phyloP scores from a whole-genome alignment of 2,329 filamentous ascomycete species.

The Cordyceps tenuipes region DNA sequence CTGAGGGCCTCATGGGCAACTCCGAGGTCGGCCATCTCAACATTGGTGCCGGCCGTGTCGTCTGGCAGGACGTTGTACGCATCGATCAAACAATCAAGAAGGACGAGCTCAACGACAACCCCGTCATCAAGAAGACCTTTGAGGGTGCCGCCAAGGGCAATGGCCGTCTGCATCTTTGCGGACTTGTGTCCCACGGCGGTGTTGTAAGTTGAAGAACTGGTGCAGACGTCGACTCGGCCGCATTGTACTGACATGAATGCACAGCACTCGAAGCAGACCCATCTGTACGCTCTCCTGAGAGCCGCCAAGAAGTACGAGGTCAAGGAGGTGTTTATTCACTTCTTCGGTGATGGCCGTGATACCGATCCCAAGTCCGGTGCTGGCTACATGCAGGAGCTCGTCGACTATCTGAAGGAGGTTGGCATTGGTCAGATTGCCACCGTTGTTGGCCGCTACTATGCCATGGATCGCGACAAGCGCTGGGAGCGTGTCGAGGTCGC shows the following conservation, averaged over 20 bases:
- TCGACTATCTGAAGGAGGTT: slow-evolving; percentile 74
- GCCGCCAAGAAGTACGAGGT: slow-evolving; percentile 84
- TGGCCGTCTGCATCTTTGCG: slow-evolving; percentile 84
- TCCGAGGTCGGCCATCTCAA: slow-evolving; percentile 98
- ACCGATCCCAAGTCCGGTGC: slow-evolving; percentile 93
- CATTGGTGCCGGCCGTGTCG: slow-evolving; percentile 92
- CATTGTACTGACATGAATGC: background rate
- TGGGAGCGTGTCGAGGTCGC: slow-evolving; percentile 93
- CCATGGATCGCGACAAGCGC: slow-evolving; percentile 99
- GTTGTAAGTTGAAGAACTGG: slow-evolving; percentile 47
- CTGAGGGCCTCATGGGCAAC: slow-evolving; percentile 97
- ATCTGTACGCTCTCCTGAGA: slow-evolving; percentile 78
- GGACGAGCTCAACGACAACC: slow-evolving; percentile 64
- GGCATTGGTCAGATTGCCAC: slow-evolving; percentile 84
- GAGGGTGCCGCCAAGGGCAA: slow-evolving; percentile 76
- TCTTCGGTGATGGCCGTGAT: slow-evolving; percentile 96
- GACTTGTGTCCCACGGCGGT: slow-evolving; percentile 89
- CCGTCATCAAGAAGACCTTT: slow-evolving; percentile 70
- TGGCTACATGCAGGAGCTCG: slow-evolving; percentile 78
- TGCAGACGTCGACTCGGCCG: background rate
- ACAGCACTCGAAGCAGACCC: slow-evolving; percentile 86
- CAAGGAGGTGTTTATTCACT: slow-evolving; percentile 94
- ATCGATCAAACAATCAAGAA: slow-evolving; percentile 93
- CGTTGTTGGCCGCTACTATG: slow-evolving; percentile 91
- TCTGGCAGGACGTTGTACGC: slow-evolving; percentile 97